phyloP scores from a whole-genome alignment of 805 yeast species.

The Myxozyma udenii region DNA sequence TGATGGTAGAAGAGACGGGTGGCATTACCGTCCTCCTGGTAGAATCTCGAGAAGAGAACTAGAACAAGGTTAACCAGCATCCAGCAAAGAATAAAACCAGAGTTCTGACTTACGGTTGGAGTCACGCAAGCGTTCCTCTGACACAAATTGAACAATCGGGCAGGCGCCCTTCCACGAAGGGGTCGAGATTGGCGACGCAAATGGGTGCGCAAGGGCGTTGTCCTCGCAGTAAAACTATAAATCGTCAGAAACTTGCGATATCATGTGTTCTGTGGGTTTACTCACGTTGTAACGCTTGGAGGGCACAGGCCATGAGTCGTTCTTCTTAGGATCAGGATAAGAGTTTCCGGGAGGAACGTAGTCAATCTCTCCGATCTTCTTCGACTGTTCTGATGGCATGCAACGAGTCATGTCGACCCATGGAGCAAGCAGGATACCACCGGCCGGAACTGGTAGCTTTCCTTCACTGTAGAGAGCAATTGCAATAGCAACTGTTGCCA shows the following conservation, averaged over 20 bases:
- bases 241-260: no score
- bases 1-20: constrained; percentile 22
- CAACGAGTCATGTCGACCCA: constrained; percentile 28
- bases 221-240: constrained; percentile 21
- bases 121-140: constrained; percentile 25
- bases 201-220: constrained; percentile 25
- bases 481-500: constrained; percentile 10
- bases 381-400: constrained; percentile 25
- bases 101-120: constrained; percentile 14
- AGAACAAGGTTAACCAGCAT: not conserved
- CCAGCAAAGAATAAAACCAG: no score
- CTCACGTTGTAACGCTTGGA: constrained; percentile 21
- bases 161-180: constrained; percentile 26
- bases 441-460: constrained; percentile 28
- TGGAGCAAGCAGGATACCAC: constrained; percentile 23
- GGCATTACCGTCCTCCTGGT: constrained; percentile 17
- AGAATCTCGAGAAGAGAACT: constrained; percentile 18
- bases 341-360: constrained; percentile 23
- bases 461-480: constrained; percentile 7
- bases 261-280: no score
- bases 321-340: constrained; percentile 20
- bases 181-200: constrained; percentile 21
- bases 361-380: constrained; percentile 16
- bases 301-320: constrained; percentile 21
- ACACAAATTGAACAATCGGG: constrained; percentile 10